Evolutionary conservation across 495 filamentous ascomycete species (phyloP).

Genomic region (Staphylotrichum longicolle): DNA sequence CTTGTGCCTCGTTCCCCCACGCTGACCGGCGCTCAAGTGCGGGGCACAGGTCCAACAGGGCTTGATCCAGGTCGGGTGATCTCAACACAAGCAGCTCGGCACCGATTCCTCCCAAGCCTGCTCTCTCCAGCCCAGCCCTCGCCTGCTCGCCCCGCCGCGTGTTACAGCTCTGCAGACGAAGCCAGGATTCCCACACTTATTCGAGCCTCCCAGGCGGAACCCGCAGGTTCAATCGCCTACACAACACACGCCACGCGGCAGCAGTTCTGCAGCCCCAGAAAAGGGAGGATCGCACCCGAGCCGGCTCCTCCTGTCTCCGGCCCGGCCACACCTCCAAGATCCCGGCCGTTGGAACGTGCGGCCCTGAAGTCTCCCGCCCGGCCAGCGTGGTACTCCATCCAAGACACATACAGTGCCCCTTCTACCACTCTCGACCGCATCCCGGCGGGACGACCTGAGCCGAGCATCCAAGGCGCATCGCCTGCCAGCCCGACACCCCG

Average conservation of each 20-base stretch:
- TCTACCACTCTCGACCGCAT: background rate
- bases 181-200: background rate
- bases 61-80: slow-evolving; percentile 4
- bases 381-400: no score
- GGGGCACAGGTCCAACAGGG: slow-evolving; percentile 7
- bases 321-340: background rate
- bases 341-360: background rate
- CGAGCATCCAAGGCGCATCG: no score
- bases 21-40: background rate
- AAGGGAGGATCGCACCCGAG: background rate
- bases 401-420: background rate
- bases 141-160: slow-evolving; percentile 4
- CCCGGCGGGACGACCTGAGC: background rate
- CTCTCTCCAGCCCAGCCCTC: background rate
- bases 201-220: slow-evolving; percentile 6
- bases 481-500: background rate
- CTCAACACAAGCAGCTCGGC: slow-evolving; percentile 2
- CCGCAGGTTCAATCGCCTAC: background rate
- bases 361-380: no score
- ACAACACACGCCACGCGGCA: slow-evolving; percentile 13
- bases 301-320: slow-evolving; percentile 4
- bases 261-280: background rate
- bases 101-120: background rate
- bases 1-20: slow-evolving; percentile 9
- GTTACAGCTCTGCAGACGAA: background rate